Conservation (phyloP, 257 asterid genomes). For the Datura wrightii region DNA sequence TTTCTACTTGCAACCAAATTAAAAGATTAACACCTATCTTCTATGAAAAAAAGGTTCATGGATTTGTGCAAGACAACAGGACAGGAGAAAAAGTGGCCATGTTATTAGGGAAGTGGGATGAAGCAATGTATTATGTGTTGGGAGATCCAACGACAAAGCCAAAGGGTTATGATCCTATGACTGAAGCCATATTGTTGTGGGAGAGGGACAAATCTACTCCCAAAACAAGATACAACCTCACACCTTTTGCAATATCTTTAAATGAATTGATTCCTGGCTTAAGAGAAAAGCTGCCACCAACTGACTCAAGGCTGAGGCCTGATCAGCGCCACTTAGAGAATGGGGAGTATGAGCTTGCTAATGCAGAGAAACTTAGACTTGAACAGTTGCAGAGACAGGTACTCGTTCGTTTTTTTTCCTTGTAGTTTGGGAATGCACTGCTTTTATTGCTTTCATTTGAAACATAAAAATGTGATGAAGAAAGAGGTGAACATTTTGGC, state of each 20-base stretch:
- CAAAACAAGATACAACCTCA: conserved; percentile 91
- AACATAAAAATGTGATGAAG: conserved; percentile 1
- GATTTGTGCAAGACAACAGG: conserved; percentile 94
- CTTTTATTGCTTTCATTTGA: background rate
- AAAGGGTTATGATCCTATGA: conserved; percentile 96
- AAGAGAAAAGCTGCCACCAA: conserved; percentile 81
- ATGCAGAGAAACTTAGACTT: conserved; percentile 94
- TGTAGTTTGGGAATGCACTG: conserved; percentile 24
- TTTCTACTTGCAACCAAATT: background rate
- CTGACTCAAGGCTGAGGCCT: conserved; percentile 94
- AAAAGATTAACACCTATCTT: conserved; percentile 28
- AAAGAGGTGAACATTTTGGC: background rate
- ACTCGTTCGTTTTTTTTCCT: background rate
- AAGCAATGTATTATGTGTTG: conserved; percentile 92
- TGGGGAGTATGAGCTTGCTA: conserved; percentile 93
- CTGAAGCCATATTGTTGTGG: conserved; percentile 92
- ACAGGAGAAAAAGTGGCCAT: conserved; percentile 97
- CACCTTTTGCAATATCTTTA: conserved; percentile 90
- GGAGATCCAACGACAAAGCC: conserved; percentile 95
- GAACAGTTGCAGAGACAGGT: conserved; percentile 99
- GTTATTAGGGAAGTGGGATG: conserved; percentile 96
- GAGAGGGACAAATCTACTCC: conserved; percentile 82
- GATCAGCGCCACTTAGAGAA: conserved; percentile 97
- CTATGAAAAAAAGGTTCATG: conserved; percentile 71
- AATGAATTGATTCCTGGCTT: conserved; percentile 87